Evolutionary conservation across 176 grass and related monocot genomes (phyloP).

Genomic region (Bolboschoenus planiculmis): DNA sequence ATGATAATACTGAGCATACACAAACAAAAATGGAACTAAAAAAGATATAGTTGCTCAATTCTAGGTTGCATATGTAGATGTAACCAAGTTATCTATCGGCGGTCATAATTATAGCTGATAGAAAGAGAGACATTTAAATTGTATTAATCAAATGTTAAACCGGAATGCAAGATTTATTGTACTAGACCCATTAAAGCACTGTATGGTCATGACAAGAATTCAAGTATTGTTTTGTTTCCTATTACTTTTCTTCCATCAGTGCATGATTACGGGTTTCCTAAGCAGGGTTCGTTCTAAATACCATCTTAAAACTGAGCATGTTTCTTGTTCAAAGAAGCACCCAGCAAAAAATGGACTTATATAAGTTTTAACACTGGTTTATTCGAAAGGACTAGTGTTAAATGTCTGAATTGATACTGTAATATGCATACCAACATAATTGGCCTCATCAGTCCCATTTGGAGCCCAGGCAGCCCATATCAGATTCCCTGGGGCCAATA

Average conservation of each 20-base stretch:
- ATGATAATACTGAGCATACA: background rate
- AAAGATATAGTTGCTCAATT: background rate
- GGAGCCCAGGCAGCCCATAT: conserved; percentile 96
- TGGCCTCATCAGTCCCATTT: conserved; percentile 92
- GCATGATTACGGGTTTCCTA: background rate
- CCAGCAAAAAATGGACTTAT: background rate
- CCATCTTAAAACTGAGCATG: background rate
- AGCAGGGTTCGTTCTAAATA: background rate
- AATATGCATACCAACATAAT: conserved; percentile 55
- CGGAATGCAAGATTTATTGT: background rate
- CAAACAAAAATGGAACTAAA: background rate
- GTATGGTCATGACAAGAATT: background rate
- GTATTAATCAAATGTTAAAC: background rate
- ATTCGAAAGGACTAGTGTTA: background rate
- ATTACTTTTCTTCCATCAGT: background rate
- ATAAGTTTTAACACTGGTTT: background rate
- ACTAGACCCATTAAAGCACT: background rate
- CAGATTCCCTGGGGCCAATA: conserved; percentile 88
- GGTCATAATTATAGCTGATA: background rate
- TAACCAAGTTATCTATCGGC: background rate
- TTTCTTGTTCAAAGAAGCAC: background rate
- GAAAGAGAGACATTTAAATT: background rate
- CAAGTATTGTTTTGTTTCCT: background rate
- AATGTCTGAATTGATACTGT: background rate
- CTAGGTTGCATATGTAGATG: background rate